These are phyloP conservation scores for Clitocybe nebularis DNA, from an alignment of 1,284 basidiomycete species.

Conservation along the genomic window DNA sequence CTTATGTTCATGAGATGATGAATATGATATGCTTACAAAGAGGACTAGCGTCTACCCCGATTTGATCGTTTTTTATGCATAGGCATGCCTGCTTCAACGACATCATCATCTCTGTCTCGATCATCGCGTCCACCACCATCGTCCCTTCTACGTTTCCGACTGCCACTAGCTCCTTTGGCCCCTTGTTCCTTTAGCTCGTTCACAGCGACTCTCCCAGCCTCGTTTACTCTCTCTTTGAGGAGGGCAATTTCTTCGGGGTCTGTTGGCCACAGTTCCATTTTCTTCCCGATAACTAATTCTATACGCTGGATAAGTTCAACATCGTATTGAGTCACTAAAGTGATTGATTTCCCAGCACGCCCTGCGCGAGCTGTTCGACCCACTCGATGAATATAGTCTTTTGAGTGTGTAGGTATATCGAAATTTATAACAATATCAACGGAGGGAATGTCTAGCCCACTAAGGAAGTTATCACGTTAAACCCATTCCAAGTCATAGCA, in stretches of 20 bases:
- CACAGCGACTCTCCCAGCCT: conserved; percentile 82
- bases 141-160: conserved; percentile 53
- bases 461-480: conserved; percentile 23
- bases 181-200: conserved; percentile 74
- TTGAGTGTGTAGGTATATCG: conserved; percentile 96
- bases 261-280: conserved; percentile 88
- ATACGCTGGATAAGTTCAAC: conserved; percentile 96
- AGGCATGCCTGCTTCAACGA: conserved; percentile 79
- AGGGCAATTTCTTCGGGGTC: conserved; percentile 91
- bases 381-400: conserved; percentile 99
- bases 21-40: not conserved
- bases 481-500: conserved; percentile 2
- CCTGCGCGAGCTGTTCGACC: conserved; percentile 97
- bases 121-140: conserved; percentile 56
- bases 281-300: conserved; percentile 88
- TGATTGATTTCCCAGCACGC: conserved; percentile 92
- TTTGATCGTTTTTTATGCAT: conserved; percentile 43
- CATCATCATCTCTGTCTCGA: conserved; percentile 83
- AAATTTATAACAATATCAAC: conserved; percentile 99
- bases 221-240: conserved; percentile 85
- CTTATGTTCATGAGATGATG: conserved; percentile 59
- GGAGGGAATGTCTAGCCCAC: conserved; percentile 94
- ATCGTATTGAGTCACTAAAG: conserved; percentile 97
- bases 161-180: conserved; percentile 43
- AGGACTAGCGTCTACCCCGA: conserved; percentile 25